Base-by-base conservation (phyloP, 169 alveolate genomes). In the Plasmodium vivax region DNA sequence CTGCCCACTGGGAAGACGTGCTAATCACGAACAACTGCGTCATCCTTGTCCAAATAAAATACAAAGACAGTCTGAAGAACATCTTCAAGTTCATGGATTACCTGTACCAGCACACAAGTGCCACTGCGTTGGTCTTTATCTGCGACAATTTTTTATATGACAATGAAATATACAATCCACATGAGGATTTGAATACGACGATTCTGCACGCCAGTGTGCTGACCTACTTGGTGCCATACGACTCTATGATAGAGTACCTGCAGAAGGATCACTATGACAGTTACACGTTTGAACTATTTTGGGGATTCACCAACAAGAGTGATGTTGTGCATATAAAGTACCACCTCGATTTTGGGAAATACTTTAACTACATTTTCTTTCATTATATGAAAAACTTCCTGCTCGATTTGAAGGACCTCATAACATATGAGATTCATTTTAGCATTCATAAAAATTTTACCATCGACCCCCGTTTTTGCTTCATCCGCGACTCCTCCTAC, bases 281-380 rank as follows among this genome's bases (percentile, higher is more conserved):
- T 10, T 88, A 77, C 47, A 80, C 43, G 1, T 88, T 88, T 88
- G 94, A 88, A 36, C 80, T 88, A 23, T 88, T 43, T 88, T 88
- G 94, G 94, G 94, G 94, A 1, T 38, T 88, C 45, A 19, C 54
- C 2, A 43, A 88, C 0, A 88, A 88, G 82, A 88, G 84, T 19
- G 94, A 88, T 80, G 27, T 88, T 88, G 94, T 88, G 16, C 94
- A 88, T 38, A 88, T 88, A 38, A 41, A 58, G 56, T 88, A 88
- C 80, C 82, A 88, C 27, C 79, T 88, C 80, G 94, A 88, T 45
- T 88, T 80, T 41, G 94, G 94, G 12, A 88, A 88, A 71, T 88
- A 88, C 80, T 88, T 88, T 88, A 88, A 81, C 82, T 88, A 88
- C 73, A 79, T 84, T 80, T 88, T 88, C 80, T 88, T 88, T 74